These are phyloP conservation scores for Eurotiales sp. DNA, from an alignment of 2,329 filamentous ascomycete genomes.

Conservation along the genomic window DNA sequence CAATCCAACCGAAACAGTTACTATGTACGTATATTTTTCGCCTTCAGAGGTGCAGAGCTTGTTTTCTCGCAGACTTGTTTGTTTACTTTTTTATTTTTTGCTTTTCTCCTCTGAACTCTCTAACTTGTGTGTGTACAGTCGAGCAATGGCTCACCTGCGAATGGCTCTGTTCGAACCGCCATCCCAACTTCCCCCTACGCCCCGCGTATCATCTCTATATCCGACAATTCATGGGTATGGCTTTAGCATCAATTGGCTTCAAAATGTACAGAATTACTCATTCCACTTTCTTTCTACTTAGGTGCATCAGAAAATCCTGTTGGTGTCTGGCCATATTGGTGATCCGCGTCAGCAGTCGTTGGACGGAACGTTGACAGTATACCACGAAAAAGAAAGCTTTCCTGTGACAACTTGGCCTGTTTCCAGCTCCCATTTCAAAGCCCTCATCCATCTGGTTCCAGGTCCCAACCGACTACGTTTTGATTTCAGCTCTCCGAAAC, in stretches of 20 bases:
- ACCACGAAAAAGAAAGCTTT: constrained; percentile 79
- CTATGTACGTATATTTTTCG: constrained; percentile 30
- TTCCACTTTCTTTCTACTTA: constrained; percentile 32
- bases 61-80: no score
- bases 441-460: constrained; percentile 81
- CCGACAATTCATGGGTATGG: constrained; percentile 80
- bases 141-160: constrained; percentile 30
- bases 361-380: constrained; percentile 76
- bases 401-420: constrained; percentile 84
- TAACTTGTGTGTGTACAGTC: constrained; percentile 25
- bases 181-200: constrained; percentile 72
- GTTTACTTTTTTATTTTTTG: no score
- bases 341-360: constrained; percentile 64
- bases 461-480: constrained; percentile 85
- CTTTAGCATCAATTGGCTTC: not conserved
- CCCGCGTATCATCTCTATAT: constrained; percentile 72
- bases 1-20: constrained; percentile 42
- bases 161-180: constrained; percentile 44
- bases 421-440: constrained; percentile 85
- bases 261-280: not conserved
- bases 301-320: constrained; percentile 88
- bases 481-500: constrained; percentile 80
- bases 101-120: no score
- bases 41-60: not conserved
- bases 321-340: constrained; percentile 76